phyloP scores from a whole-genome alignment of 768 basidiomycete genomes.

The Pulveroboletus frians region DNA sequence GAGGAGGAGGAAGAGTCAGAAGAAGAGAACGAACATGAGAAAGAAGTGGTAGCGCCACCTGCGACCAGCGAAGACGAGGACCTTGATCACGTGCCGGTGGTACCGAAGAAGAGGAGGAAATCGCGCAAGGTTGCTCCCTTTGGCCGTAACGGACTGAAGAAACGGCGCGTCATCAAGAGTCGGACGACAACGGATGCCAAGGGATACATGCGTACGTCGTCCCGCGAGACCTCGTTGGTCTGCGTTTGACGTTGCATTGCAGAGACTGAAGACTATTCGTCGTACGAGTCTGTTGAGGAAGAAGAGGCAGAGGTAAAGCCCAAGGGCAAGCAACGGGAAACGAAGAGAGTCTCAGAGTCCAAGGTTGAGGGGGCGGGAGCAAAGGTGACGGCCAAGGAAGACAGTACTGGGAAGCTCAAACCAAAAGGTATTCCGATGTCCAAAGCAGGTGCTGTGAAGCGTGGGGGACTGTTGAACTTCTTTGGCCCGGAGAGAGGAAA shows the following conservation, averaged over 20 bases:
- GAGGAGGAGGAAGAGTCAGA: conserved; percentile 27
- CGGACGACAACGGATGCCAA: conserved; percentile 52
- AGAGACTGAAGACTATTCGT: conserved; percentile 78
- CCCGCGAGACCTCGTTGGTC: neutral
- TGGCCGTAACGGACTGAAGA: conserved; percentile 76
- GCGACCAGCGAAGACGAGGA: conserved; percentile 27
- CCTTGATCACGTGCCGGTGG: conserved; percentile 25
- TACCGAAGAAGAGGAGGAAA: conserved; percentile 37
- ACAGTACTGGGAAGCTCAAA: conserved; percentile 14
- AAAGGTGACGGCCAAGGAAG: conserved; percentile 11
- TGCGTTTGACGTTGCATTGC: conserved; percentile 1
- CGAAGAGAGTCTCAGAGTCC: conserved; percentile 14
- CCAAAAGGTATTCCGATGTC: conserved; percentile 14
- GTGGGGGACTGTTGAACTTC: conserved; percentile 30
- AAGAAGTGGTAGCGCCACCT: conserved; percentile 29
- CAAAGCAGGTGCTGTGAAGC: conserved; percentile 20
- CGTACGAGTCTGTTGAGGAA: conserved; percentile 74
- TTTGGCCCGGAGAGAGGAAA: conserved; percentile 29
- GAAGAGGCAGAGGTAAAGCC: conserved; percentile 29
- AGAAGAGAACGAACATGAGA: conserved; percentile 29
- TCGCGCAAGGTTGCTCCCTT: conserved; percentile 62
- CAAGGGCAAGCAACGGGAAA: conserved; percentile 16
- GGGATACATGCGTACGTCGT: conserved; percentile 64
- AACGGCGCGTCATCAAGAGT: conserved; percentile 59
- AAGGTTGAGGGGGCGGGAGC: conserved; percentile 16